phyloP scores from a whole-genome alignment of 192 early-diverging fungal genomes.

The Rhizophagus prolifer region DNA sequence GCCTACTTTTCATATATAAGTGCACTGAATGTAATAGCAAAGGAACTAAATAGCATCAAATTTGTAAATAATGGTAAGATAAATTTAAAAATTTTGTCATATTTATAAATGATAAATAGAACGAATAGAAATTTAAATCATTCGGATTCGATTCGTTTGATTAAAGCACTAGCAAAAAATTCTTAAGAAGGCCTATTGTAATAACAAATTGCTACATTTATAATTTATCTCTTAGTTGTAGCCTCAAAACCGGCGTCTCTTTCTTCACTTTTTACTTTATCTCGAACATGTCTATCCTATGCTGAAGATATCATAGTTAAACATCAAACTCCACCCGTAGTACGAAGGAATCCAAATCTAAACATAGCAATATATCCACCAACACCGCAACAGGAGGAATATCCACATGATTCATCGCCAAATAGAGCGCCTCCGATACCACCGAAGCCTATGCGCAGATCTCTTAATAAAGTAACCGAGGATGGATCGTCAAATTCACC shows the following conservation, averaged over 20 bases:
- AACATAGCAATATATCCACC: slow-evolving; percentile 36
- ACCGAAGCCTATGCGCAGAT: slow-evolving; percentile 25
- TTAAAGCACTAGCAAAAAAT: not conserved
- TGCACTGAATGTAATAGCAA: slow-evolving; percentile 42
- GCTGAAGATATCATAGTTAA: slow-evolving; percentile 50
- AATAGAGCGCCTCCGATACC: slow-evolving; percentile 15
- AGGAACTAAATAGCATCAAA: slow-evolving; percentile 51
- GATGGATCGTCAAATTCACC: slow-evolving; percentile 16
- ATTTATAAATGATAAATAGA: not conserved
- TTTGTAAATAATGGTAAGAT: slow-evolving; percentile 59
- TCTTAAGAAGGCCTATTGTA: not conserved
- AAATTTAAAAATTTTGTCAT: slow-evolving; percentile 9
- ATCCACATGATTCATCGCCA: slow-evolving; percentile 20
- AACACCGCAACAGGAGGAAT: slow-evolving; percentile 36
- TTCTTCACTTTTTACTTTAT: slow-evolving; percentile 40
- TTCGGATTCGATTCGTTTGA: not conserved
- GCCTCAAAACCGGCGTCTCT: slow-evolving; percentile 42
- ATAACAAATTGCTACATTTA: not conserved
- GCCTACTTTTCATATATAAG: slow-evolving; percentile 52
- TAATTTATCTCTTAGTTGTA: slow-evolving; percentile 30
- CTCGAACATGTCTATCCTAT: slow-evolving; percentile 43
- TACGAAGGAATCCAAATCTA: slow-evolving; percentile 35
- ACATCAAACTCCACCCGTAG: slow-evolving; percentile 36
- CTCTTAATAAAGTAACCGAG: slow-evolving; percentile 19
- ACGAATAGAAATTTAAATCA: not conserved